phyloP scores from a whole-genome alignment of 495 filamentous ascomycete genomes.

The Aspergillus mulundensis region DNA sequence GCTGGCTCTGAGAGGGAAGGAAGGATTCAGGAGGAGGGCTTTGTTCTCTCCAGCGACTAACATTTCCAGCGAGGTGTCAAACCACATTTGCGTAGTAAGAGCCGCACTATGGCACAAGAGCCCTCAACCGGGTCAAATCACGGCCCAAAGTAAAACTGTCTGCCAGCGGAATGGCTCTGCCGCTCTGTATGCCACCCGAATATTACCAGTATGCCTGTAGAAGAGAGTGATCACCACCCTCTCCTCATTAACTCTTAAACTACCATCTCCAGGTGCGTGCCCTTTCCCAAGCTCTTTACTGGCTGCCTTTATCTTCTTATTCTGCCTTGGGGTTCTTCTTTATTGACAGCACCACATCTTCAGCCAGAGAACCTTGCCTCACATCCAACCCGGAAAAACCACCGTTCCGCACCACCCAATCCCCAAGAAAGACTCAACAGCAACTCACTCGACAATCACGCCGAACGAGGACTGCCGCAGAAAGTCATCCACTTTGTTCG shows the following conservation, averaged over 20 bases:
- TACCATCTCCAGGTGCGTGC: constrained; percentile 7
- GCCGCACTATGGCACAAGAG: constrained; percentile 5
- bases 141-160: constrained; percentile 8
- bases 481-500: constrained; percentile 9
- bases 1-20: background rate
- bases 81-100: constrained; percentile 17
- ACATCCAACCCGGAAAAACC: constrained; percentile 36
- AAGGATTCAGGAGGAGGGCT: no score
- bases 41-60: background rate
- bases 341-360: constrained; percentile 3
- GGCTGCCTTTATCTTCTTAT: background rate
- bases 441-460: constrained; percentile 21
- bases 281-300: background rate
- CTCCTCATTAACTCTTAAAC: background rate
- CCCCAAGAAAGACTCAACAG: constrained; percentile 32
- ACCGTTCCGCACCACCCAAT: constrained; percentile 29
- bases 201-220: background rate
- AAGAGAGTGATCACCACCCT: background rate
- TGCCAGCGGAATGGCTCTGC: constrained; percentile 6
- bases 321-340: background rate
- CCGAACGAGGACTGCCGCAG: constrained; percentile 20
- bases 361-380: constrained; percentile 3
- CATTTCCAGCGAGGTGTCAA: background rate
- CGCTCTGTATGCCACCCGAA: constrained; percentile 12
- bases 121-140: background rate